These are phyloP conservation scores for Thelephora ganbajun DNA, from an alignment of 768 basidiomycete genomes.

Conservation along the genomic window DNA sequence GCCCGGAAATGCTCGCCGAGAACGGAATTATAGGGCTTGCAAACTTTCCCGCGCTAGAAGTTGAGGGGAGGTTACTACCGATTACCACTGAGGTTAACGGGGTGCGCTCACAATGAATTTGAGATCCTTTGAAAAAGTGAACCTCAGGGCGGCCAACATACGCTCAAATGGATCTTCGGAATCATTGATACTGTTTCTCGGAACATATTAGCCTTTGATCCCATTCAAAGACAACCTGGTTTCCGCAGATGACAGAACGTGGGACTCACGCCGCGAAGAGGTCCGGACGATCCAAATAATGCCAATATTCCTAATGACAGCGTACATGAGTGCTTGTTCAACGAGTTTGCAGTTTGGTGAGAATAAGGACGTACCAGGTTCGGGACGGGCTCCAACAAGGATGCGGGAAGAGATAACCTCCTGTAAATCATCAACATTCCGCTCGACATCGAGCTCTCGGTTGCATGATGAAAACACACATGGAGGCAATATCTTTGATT, in stretches of 20 bases:
- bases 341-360: neutral
- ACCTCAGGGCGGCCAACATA: slow-evolving; percentile 85
- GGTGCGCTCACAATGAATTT: slow-evolving; percentile 63
- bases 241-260: neutral
- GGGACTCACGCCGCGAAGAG: slow-evolving; percentile 74
- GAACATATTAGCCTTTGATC: no score
- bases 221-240: neutral
- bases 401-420: slow-evolving; percentile 87
- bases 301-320: slow-evolving; percentile 62
- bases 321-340: neutral
- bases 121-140: slow-evolving; percentile 85
- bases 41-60: slow-evolving; percentile 72
- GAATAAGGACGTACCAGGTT: slow-evolving; percentile 34
- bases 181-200: slow-evolving; percentile 65
- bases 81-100: neutral
- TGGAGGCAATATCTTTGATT: slow-evolving; percentile 88
- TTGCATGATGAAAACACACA: slow-evolving; percentile 37
- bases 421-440: slow-evolving; percentile 23
- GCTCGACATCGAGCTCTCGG: neutral
- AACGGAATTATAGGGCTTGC: slow-evolving; percentile 86
- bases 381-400: slow-evolving; percentile 84
- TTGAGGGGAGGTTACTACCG: neutral
- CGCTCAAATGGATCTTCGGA: slow-evolving; percentile 86
- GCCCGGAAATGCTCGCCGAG: slow-evolving; percentile 82
- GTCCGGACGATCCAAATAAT: slow-evolving; percentile 84